These are phyloP conservation scores for Talaromyces pinophilus DNA, from an alignment of 2,329 filamentous ascomycete species.

Conservation along the genomic window DNA sequence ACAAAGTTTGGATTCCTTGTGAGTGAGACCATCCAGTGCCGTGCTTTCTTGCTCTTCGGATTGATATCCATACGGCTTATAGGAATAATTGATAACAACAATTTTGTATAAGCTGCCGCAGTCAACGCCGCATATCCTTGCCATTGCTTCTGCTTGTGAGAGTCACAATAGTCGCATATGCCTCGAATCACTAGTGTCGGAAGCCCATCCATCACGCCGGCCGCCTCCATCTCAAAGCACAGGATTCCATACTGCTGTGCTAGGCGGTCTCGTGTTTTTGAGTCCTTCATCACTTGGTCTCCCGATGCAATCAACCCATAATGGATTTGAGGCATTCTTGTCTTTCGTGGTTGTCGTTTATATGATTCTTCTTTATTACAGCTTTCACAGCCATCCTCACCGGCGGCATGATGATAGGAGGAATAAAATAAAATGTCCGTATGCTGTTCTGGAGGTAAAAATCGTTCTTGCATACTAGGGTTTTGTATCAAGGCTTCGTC, in stretches of 20 bases:
- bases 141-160: slow-evolving; percentile 41
- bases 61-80: not conserved
- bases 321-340: not conserved
- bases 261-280: not conserved
- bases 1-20: slow-evolving; percentile 20
- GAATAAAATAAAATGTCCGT: not conserved
- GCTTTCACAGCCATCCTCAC: not conserved
- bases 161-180: slow-evolving; percentile 41
- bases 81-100: not conserved
- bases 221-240: slow-evolving; percentile 31
- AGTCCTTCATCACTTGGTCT: not conserved
- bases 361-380: not conserved
- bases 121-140: slow-evolving; percentile 35
- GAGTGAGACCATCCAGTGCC: slow-evolving; percentile 23
- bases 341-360: not conserved
- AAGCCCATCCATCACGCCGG: slow-evolving; percentile 30
- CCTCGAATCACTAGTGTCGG: slow-evolving; percentile 43
- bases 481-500: not conserved
- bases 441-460: not conserved
- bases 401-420: not conserved
- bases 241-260: slow-evolving; percentile 24
- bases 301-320: not conserved
- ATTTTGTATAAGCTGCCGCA: slow-evolving; percentile 31
- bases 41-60: not conserved
- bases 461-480: not conserved